Conservation (phyloP, 1,284 basidiomycete species). For the Cryptococcus sp. region DNA sequence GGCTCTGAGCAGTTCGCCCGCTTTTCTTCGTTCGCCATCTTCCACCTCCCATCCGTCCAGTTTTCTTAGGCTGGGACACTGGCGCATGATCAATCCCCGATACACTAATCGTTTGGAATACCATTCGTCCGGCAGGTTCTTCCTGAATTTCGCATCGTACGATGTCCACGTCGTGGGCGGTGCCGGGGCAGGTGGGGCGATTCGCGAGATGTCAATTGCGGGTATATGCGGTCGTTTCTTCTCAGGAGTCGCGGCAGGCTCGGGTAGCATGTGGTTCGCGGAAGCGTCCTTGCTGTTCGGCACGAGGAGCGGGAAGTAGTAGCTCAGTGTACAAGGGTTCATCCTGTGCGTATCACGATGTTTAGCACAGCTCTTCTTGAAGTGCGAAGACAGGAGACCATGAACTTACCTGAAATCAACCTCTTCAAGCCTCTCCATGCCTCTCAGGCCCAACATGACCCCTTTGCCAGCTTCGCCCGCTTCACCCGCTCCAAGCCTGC, state of each 20-base stretch:
- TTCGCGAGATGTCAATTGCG: constrained; percentile 5
- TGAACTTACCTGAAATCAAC: constrained; percentile 79
- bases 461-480: constrained; percentile 56
- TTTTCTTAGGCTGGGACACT: constrained; percentile 65
- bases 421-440: constrained; percentile 77
- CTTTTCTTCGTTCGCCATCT: constrained; percentile 79
- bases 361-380: neutral
- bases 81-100: constrained; percentile 78
- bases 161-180: constrained; percentile 58
- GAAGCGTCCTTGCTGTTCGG: constrained; percentile 15
- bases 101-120: constrained; percentile 84
- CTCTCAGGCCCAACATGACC: constrained; percentile 65
- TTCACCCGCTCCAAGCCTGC: constrained; percentile 64
- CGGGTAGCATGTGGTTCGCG: constrained; percentile 1
- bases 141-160: constrained; percentile 80
- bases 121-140: constrained; percentile 79
- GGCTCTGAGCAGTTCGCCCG: constrained; percentile 62
- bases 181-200: constrained; percentile 6
- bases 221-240: constrained; percentile 1
- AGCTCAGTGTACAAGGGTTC: constrained; percentile 92
- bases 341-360: constrained; percentile 61
- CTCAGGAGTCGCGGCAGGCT: constrained; percentile 7
- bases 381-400: neutral
- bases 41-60: constrained; percentile 80
- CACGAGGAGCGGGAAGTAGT: constrained; percentile 84